Evolutionary conservation across 257 asterid genomes (phyloP).

Genomic region (Nicotiana tabacum): DNA sequence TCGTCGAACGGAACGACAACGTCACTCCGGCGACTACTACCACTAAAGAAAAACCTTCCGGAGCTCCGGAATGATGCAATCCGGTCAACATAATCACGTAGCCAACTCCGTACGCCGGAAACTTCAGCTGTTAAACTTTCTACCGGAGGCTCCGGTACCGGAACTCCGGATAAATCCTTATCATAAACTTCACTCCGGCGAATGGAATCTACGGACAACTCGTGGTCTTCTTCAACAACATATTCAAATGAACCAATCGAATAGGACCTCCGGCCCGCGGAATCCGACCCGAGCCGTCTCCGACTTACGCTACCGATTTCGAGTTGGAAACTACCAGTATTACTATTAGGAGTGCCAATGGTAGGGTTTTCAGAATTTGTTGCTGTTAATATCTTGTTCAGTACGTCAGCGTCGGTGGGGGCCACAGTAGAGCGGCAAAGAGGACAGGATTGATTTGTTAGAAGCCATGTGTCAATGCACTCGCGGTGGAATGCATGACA

Average conservation of each 20-base stretch:
- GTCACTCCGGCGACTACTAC: slow-evolving; percentile 68
- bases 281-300: slow-evolving; percentile 23
- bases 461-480: slow-evolving; percentile 88
- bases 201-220: slow-evolving; percentile 43
- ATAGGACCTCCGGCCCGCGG: slow-evolving; percentile 41
- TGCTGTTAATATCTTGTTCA: slow-evolving; percentile 34
- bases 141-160: slow-evolving; percentile 47
- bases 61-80: slow-evolving; percentile 63
- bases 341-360: slow-evolving; percentile 22
- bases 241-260: slow-evolving; percentile 81
- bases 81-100: slow-evolving; percentile 66
- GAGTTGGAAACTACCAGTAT: slow-evolving; percentile 57
- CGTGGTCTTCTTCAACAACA: slow-evolving; percentile 56
- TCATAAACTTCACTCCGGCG: slow-evolving; percentile 47
- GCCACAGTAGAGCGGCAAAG: slow-evolving; percentile 69
- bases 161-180: slow-evolving; percentile 44
- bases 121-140: slow-evolving; percentile 54
- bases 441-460: slow-evolving; percentile 67
- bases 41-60: slow-evolving; percentile 69
- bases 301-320: slow-evolving; percentile 77
- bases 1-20: slow-evolving; percentile 46
- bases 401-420: slow-evolving; percentile 44
- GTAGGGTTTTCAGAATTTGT: neutral
- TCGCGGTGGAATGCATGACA: slow-evolving; percentile 87
- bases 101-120: slow-evolving; percentile 58